Percentiles rank a stretch among this genome's conserved stretches.
Conservation (phyloP, 2,329 filamentous ascomycete species). For the Aspergillus tamarii region DNA sequence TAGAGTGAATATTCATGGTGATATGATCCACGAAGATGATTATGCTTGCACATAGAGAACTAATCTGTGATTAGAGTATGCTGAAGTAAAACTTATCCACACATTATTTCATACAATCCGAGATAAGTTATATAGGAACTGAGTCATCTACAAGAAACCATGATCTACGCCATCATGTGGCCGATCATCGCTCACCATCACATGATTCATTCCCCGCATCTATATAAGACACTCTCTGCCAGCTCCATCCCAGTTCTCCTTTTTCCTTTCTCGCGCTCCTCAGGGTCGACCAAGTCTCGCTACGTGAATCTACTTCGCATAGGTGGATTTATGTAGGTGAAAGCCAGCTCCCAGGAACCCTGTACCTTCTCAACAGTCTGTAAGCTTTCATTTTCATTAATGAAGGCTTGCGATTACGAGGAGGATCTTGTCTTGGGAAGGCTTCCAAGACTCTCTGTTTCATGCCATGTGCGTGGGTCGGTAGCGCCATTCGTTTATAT, state of each 20-base stretch:
- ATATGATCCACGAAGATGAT: not conserved
- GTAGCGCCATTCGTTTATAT: constrained; percentile 46
- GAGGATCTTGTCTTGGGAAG: constrained; percentile 42
- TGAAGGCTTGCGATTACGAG: constrained; percentile 33
- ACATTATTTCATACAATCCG: not conserved
- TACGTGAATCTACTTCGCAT: constrained; percentile 26
- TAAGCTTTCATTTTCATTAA: constrained; percentile 30
- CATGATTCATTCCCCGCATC: constrained; percentile 31
- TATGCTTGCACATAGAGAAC: not conserved
- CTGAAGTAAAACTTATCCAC: not conserved
- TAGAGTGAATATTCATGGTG: not conserved
- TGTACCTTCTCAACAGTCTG: constrained; percentile 27
- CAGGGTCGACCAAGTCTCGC: constrained; percentile 44
- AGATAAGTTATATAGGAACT: not conserved
- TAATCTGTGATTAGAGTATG: not conserved
- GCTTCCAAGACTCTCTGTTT: constrained; percentile 54
- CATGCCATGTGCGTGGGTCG: constrained; percentile 57
- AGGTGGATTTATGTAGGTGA: constrained; percentile 52
- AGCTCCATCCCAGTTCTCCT: constrained; percentile 41
- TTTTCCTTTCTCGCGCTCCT: constrained; percentile 52
- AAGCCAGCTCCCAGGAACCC: constrained; percentile 35
- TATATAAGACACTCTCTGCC: constrained; percentile 27
- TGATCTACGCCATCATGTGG: not conserved
- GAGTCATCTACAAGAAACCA: not conserved
- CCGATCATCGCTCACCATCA: constrained; percentile 24